A percentile compares a stretch with the other conserved stretches of the same genome.
Evolutionary conservation across 2,329 filamentous ascomycete genomes (phyloP).

Genomic region (Dactylellina haptotyla): DNA sequence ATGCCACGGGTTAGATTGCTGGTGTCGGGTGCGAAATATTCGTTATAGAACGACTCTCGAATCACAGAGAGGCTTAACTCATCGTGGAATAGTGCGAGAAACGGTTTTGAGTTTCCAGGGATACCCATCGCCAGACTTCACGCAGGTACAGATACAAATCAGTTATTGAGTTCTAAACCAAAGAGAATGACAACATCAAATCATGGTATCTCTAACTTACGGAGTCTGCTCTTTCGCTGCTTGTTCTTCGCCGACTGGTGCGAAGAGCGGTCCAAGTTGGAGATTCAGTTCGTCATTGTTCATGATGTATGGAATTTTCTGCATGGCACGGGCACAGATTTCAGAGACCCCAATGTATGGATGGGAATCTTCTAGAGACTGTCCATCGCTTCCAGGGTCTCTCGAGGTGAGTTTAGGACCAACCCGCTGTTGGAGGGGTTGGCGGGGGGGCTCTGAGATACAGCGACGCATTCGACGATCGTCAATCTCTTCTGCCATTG

Average conservation of each 20-base stretch:
- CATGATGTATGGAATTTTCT: slow-evolving; percentile 24
- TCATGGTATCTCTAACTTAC: slow-evolving; percentile 15
- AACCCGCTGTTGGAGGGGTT: slow-evolving; percentile 13
- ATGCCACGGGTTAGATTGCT: slow-evolving; percentile 3
- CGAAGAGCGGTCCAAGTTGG: slow-evolving; percentile 20
- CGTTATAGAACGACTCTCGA: slow-evolving; percentile 39
- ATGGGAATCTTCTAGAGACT: slow-evolving; percentile 10
- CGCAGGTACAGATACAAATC: not conserved
- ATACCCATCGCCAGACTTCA: slow-evolving; percentile 25
- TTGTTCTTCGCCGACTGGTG: not conserved
- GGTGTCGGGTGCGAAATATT: slow-evolving; percentile 24
- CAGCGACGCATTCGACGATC: slow-evolving; percentile 19
- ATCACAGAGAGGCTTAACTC: slow-evolving; percentile 25
- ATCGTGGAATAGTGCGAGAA: slow-evolving; percentile 30
- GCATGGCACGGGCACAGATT: slow-evolving; percentile 28
- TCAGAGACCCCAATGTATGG: slow-evolving; percentile 40
- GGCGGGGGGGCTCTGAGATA: slow-evolving; percentile 24
- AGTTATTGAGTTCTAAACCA: not conserved
- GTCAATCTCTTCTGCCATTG: slow-evolving; percentile 11
- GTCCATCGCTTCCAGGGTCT: not conserved
- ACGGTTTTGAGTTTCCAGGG: slow-evolving; percentile 36
- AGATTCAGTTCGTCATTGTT: slow-evolving; percentile 32
- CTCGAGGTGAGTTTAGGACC: too few relatives aligned
- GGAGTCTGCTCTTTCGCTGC: slow-evolving; percentile 1
- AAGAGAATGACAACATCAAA: not conserved